Base-by-base conservation (phyloP, 306 rosid species). In the Nissolia schottii region DNA sequence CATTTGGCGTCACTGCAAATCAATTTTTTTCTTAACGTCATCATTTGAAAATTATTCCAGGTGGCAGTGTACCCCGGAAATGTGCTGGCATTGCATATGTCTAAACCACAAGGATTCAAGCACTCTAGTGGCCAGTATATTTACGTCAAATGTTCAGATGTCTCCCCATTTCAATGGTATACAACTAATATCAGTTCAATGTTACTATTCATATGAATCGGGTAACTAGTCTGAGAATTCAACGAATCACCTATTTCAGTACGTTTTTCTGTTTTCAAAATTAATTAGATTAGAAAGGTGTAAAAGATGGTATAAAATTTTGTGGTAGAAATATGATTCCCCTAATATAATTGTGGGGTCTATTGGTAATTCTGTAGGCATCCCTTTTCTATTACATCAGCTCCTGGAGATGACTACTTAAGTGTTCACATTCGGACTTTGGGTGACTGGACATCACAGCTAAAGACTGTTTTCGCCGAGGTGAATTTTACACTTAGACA, bases 21-120 rank as follows among this genome's bases (percentile, higher is more conserved):
- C 1, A 41, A 9, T 16, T 48, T 62, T 71, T 29, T 16, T 48
- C 53, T 71, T 29, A 54, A 20, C 20, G 13, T 28, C 6, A 4
- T 28, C 29, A 50, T 38, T 40, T 46, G 0, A 31, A 20, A 68
- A 74, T 5, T 54, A 74, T 5, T 54, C 1, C 78, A 88, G 98
- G 97, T 93, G 67, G 89, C 98, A 9, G 87, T 89, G 32, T 93
- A 93, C 83, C 92, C 98, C 0, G 97, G 98, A 80, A 93, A 90
- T 79, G 97, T 93, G 8, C 75, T 93, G 49, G 89, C 98, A 16
- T 59, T 90, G 78, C 86, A 89, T 10, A 77, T 91, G 87, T 87
- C 94, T 7, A 91, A 82, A 60, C 98, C 98, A 28, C 89, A 87
- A 23, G 96, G 97, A 56, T 86, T 93, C 20, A 93, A 85, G 64